Conservation (phyloP, 331 rosid genomes). For the Cydonia oblonga region DNA sequence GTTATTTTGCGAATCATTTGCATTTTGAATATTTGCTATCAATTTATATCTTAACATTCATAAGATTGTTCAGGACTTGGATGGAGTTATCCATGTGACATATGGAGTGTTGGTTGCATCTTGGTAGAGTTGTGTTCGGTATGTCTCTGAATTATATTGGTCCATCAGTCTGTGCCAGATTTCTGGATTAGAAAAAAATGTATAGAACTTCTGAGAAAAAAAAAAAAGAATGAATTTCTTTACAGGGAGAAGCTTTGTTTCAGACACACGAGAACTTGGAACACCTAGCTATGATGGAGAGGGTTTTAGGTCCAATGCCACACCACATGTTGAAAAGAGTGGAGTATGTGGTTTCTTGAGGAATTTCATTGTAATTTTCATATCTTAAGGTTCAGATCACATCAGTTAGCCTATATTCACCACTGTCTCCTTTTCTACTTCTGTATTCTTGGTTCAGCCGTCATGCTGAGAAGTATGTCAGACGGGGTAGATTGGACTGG, state of each 20-base stretch:
- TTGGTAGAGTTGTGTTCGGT: slow-evolving; percentile 89
- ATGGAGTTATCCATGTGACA: slow-evolving; percentile 91
- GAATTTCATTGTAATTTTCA: background rate
- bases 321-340: slow-evolving; percentile 66
- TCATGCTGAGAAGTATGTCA: slow-evolving; percentile 65
- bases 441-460: slow-evolving; percentile 34
- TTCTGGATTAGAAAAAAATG: background rate
- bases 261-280: slow-evolving; percentile 95
- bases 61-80: slow-evolving; percentile 54
- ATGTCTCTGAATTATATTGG: slow-evolving; percentile 3
- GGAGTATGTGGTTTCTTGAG: slow-evolving; percentile 41
- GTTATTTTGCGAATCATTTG: background rate
- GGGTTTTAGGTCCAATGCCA: slow-evolving; percentile 79
- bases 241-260: slow-evolving; percentile 88
- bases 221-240: background rate
- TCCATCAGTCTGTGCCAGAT: background rate
- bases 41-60: background rate
- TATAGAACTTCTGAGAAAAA: background rate
- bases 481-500: slow-evolving; percentile 88
- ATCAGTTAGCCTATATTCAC: background rate
- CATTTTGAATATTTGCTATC: background rate
- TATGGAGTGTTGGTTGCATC: slow-evolving; percentile 97
- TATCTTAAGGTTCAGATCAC: background rate
- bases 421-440: background rate
- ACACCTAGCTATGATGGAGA: slow-evolving; percentile 98